These are phyloP conservation scores for Ceratocystis harringtonii DNA, from an alignment of 2,329 filamentous ascomycete species.

Conservation along the genomic window DNA sequence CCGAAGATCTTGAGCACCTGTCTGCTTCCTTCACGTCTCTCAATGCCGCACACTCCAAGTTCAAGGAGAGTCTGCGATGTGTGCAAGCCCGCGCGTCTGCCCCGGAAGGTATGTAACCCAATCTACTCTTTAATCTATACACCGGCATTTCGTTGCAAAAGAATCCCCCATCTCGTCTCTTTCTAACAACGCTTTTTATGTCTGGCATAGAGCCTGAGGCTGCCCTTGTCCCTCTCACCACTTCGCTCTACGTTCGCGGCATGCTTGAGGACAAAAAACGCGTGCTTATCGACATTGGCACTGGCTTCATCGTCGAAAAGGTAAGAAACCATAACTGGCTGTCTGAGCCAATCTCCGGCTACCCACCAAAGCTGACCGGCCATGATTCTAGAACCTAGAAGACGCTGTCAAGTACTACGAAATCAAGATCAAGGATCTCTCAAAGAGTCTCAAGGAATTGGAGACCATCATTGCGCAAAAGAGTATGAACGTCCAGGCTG, in stretches of 20 bases:
- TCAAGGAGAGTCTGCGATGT: slow-evolving; percentile 73
- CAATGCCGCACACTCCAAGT: slow-evolving; percentile 78
- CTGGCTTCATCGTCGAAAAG: slow-evolving; percentile 92
- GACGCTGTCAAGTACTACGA: slow-evolving; percentile 43
- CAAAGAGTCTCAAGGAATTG: slow-evolving; percentile 39
- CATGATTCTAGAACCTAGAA: slow-evolving; percentile 32
- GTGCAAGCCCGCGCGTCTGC: slow-evolving; percentile 37
- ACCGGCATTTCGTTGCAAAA: neutral
- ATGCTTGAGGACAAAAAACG: slow-evolving; percentile 57
- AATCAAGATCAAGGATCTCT: slow-evolving; percentile 38
- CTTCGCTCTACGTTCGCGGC: slow-evolving; percentile 85
- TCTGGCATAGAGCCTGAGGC: slow-evolving; percentile 28
- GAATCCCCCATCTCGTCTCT: neutral
- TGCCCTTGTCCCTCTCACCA: slow-evolving; percentile 86
- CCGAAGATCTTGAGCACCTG: slow-evolving; percentile 89
- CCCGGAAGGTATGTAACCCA: slow-evolving; percentile 1
- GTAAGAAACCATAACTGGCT: slow-evolving; percentile 26
- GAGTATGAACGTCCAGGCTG: slow-evolving; percentile 65
- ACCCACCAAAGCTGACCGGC: neutral
- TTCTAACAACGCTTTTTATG: neutral
- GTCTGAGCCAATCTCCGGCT: neutral
- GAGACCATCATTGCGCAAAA: slow-evolving; percentile 51
- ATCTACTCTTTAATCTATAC: neutral
- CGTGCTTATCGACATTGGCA: slow-evolving; percentile 84
- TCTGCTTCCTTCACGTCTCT: slow-evolving; percentile 81